These are phyloP conservation scores for Oryza nivara DNA, from an alignment of 176 grass and related monocot genomes.

Conservation along the genomic window DNA sequence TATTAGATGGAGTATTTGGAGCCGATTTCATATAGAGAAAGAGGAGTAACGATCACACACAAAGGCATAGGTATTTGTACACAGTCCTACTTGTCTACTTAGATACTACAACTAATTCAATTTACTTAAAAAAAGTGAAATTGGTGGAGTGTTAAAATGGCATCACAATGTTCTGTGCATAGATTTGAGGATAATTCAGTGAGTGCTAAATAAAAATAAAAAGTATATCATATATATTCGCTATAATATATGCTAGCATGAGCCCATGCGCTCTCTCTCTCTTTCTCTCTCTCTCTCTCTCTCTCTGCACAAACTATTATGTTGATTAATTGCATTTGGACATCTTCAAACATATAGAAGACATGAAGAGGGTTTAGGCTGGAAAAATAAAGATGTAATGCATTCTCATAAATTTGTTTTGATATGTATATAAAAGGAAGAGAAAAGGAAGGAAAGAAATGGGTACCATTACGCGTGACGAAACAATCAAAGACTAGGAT, in stretches of 20 bases:
- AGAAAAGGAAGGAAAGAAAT: too few species aligned
- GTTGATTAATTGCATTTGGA: not conserved
- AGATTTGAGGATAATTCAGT: not conserved
- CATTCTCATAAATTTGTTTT: not conserved
- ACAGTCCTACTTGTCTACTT: too few species aligned
- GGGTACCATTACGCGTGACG: not conserved
- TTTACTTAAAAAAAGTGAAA: not conserved
- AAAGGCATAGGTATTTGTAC: too few species aligned
- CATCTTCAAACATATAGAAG: slow-evolving; percentile 32
- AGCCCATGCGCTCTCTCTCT: not conserved
- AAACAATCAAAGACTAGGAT: not conserved
- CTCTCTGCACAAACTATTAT: not conserved
- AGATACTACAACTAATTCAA: not conserved
- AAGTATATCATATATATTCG: not conserved
- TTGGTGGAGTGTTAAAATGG: not conserved
- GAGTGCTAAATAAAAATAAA: not conserved
- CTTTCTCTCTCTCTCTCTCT: too few species aligned
- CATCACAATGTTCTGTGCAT: not conserved
- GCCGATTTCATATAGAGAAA: not conserved
- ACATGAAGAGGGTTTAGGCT: not conserved
- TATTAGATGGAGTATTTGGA: not conserved
- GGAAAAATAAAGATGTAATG: not conserved
- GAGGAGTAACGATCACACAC: too few species aligned
- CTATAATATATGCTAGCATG: not conserved
- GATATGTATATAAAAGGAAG: too few species aligned